Evolutionary conservation across 169 alveolate genomes (phyloP).

Genomic region (Amoebophrya sp.): DNA sequence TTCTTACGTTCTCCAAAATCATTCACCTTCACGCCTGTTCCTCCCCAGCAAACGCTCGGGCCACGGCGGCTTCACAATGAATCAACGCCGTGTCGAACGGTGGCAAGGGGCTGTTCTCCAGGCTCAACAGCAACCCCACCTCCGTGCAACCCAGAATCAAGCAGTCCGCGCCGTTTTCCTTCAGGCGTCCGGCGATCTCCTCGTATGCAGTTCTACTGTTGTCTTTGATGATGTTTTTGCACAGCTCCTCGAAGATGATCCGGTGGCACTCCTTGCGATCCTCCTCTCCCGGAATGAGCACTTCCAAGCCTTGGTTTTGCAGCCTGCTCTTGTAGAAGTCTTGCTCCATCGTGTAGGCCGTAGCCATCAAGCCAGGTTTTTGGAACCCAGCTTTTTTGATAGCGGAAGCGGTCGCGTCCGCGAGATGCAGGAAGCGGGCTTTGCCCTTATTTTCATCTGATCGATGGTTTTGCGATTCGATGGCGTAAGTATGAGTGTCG

Average conservation of each 20-base stretch:
- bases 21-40: no score
- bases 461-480: no score
- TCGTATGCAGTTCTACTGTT: not conserved
- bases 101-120: not conserved
- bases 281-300: not conserved
- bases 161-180: not conserved
- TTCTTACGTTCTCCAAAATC: no score
- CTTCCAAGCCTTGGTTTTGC: not conserved
- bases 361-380: not conserved
- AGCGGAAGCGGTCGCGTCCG: not conserved
- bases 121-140: not conserved
- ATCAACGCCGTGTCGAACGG: not conserved
- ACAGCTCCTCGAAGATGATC: constrained; percentile 2
- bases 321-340: not conserved
- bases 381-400: not conserved
- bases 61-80: not conserved
- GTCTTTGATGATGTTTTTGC: not conserved
- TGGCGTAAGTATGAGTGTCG: no score
- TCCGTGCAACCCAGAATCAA: constrained; percentile 13
- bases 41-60: no score
- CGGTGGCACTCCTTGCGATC: not conserved
- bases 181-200: not conserved
- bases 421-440: not conserved
- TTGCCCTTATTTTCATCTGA: no score
- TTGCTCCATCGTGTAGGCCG: not conserved